Evolutionary conservation across 805 yeast species (phyloP).

Genomic region (Kodamaea fukazawae): DNA sequence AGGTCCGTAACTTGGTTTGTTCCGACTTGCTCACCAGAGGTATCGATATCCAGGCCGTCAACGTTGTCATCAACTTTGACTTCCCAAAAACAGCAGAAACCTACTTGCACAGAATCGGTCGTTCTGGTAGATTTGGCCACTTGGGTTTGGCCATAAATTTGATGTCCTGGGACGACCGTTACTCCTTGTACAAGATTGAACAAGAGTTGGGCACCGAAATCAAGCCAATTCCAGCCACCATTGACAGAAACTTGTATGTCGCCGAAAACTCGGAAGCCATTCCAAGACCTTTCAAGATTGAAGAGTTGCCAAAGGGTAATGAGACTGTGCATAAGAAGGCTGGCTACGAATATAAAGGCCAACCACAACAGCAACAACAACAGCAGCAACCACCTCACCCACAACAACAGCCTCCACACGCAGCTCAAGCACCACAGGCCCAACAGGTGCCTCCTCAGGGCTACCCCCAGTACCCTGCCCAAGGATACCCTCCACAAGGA

Average conservation of each 20-base stretch:
- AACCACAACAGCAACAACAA: slow-evolving; percentile 27
- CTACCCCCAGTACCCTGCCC: slow-evolving; percentile 13
- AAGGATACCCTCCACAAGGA: slow-evolving; percentile 18
- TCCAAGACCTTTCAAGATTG: slow-evolving; percentile 87
- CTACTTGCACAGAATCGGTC: slow-evolving; percentile 96
- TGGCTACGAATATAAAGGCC: slow-evolving; percentile 47
- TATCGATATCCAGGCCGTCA: slow-evolving; percentile 98
- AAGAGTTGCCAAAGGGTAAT: slow-evolving; percentile 50
- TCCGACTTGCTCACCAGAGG: slow-evolving; percentile 96
- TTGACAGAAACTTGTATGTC: slow-evolving; percentile 86
- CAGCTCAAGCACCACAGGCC: slow-evolving; percentile 1
- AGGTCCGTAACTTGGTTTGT: slow-evolving; percentile 94
- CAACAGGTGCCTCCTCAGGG: slow-evolving; percentile 15
- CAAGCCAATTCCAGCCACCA: slow-evolving; percentile 92
- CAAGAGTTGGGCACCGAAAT: slow-evolving; percentile 97
- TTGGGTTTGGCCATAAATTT: slow-evolving; percentile 95
- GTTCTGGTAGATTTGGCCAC: slow-evolving; percentile 98
- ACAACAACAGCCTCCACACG: slow-evolving; percentile 16
- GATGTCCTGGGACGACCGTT: slow-evolving; percentile 95
- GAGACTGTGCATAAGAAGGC: slow-evolving; percentile 27
- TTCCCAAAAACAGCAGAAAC: slow-evolving; percentile 98
- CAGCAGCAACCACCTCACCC: slow-evolving; percentile 9
- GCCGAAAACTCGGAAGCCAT: slow-evolving; percentile 72
- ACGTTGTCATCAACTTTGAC: slow-evolving; percentile 95
- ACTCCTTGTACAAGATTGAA: slow-evolving; percentile 89